Evolutionary conservation across 257 asterid genomes (phyloP).

Genomic region (Solanum bukasovii): DNA sequence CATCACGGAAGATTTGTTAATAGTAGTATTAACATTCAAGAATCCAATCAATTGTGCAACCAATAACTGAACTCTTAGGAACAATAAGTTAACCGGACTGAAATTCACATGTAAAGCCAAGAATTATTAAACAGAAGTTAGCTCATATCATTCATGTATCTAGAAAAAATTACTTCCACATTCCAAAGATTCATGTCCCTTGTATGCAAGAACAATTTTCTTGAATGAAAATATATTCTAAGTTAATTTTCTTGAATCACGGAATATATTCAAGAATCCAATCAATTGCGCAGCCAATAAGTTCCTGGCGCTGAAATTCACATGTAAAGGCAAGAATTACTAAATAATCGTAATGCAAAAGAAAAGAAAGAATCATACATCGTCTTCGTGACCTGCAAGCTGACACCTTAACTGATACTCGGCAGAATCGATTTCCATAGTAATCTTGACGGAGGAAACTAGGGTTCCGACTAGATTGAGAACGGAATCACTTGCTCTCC

Average conservation of each 20-base stretch:
- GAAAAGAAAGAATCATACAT: slow-evolving; percentile 28
- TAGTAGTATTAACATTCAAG: neutral
- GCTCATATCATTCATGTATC: neutral
- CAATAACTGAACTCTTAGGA: neutral
- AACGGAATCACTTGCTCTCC: slow-evolving; percentile 5
- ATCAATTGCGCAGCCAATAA: neutral
- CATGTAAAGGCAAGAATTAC: neutral
- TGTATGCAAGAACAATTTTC: neutral
- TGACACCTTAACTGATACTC: slow-evolving; percentile 78
- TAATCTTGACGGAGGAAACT: neutral
- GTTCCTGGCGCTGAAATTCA: neutral
- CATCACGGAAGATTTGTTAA: neutral
- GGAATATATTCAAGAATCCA: neutral
- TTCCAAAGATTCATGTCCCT: neutral
- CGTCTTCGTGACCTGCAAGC: slow-evolving; percentile 92
- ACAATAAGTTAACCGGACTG: neutral
- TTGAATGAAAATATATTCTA: neutral
- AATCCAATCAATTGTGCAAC: neutral
- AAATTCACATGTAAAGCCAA: neutral
- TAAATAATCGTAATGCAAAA: neutral
- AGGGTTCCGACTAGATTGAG: neutral
- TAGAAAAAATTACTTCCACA: neutral
- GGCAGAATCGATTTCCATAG: slow-evolving; percentile 64
- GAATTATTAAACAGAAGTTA: neutral
- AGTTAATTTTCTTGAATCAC: neutral